A percentile compares a stretch with the other conserved stretches of the same genome.
phyloP scores from a whole-genome alignment of 78 protist genomes.

The Speleostelium caveatum region DNA sequence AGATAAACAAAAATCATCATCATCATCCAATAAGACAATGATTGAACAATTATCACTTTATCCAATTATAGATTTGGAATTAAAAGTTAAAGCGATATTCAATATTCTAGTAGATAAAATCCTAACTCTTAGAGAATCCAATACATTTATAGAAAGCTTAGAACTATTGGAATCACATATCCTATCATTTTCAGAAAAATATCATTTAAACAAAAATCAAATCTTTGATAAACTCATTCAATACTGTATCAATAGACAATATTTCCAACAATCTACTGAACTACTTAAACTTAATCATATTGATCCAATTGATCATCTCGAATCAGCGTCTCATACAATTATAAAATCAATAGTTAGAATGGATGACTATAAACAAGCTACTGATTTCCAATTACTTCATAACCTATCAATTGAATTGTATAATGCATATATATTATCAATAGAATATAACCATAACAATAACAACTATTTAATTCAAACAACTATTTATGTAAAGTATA shows the following conservation, averaged over 20 bases:
- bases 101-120: conserved; percentile 23
- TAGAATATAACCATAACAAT: no score
- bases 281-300: not conserved
- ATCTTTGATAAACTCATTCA: conserved; percentile 11
- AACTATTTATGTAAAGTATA: no score
- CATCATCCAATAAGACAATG: not conserved
- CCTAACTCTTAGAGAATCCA: not conserved
- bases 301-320: conserved; percentile 1
- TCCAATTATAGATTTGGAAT: conserved; percentile 51
- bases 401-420: not conserved
- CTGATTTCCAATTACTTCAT: not conserved
- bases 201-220: not conserved
- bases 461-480: no score
- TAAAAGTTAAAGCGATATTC: conserved; percentile 30
- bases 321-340: not conserved
- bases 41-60: conserved; percentile 32
- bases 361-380: conserved; percentile 13
- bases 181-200: not conserved
- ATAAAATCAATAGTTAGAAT: conserved; percentile 35
- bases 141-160: conserved; percentile 1
- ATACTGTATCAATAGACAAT: conserved; percentile 49
- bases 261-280: conserved; percentile 9
- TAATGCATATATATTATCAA: not conserved
- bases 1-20: not conserved
- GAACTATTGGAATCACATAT: not conserved